Evolutionary conservation across 495 filamentous ascomycete species (phyloP), one percentile per base, ranked within the genome.

Genomic region (Penicillium goetzii): DNA sequence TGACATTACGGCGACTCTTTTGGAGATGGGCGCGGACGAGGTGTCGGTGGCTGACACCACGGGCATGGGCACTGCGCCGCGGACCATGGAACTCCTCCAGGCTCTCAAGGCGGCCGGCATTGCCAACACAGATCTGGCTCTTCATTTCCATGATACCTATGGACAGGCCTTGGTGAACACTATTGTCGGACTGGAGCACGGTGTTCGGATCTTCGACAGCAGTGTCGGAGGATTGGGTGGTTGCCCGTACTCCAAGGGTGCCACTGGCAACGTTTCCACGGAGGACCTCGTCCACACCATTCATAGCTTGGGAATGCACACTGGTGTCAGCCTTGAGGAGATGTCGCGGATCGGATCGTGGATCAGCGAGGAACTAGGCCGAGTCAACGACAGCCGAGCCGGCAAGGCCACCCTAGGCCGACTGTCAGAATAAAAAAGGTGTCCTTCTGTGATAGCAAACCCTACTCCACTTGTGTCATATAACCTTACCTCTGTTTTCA

Each of bases 81-180:
- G 89, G 25, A 95, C 91, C 0, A 81, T 84, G 68, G 84, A 88
- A 69, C 81, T 96, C 43, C 76, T 96, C 60, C 79, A 82, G 58
- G 86, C 91, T 21, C 81, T 97, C 69, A 80, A 82, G 25, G 86
- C 87, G 5, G 91, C 92, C 4, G 92, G 93, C 0, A 88, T 98
- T 51, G 81, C 87, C 47, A 89, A 84, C 38, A 88, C 90, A 66
- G 92, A 96, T 68, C 67, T 99, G 2, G 93, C 94, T 2, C 86
- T 96, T 74, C 95, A 99, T 70, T 97, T 97, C 72, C 95, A 98
- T 65, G 93, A 99, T 69, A 99, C 96, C 5, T 99, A 96, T 75
- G 96, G 93, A 11, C 90, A 95, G 78, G 96, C 96, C 9, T 80
- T 98, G 58, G 90, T 97, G 32, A 97, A 99, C 71, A 90, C 89